phyloP scores from a whole-genome alignment of 2,329 filamentous ascomycete genomes.

The Cercospora citrullina region DNA sequence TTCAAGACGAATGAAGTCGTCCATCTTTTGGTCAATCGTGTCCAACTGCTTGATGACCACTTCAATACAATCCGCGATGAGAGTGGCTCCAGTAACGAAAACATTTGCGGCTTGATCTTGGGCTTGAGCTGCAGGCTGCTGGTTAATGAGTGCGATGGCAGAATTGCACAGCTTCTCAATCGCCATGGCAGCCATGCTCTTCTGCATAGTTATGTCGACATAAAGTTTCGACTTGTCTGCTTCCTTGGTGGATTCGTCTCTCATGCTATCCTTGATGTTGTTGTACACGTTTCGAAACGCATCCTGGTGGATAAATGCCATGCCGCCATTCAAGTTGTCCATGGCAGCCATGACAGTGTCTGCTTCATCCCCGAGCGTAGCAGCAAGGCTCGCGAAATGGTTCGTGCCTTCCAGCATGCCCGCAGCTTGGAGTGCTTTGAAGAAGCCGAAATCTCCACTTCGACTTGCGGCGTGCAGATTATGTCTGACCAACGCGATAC shows the following conservation, averaged over 20 bases:
- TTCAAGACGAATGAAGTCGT: constrained; percentile 50
- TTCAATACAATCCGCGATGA: constrained; percentile 49
- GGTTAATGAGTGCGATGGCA: constrained; percentile 46
- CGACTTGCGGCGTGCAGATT: constrained; percentile 47
- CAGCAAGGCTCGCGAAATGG: constrained; percentile 46
- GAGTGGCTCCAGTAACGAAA: constrained; percentile 48
- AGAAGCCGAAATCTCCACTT: constrained; percentile 50
- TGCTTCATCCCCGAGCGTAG: constrained; percentile 45
- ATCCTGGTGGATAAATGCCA: constrained; percentile 50
- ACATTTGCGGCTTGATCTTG: constrained; percentile 48
- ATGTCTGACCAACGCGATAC: constrained; percentile 48
- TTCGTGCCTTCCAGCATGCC: constrained; percentile 48
- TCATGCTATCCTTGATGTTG: constrained; percentile 41
- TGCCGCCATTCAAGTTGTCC: constrained; percentile 49
- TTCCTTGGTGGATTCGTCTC: constrained; percentile 35
- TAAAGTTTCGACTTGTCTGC: constrained; percentile 41
- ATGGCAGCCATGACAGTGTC: constrained; percentile 47
- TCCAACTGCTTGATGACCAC: constrained; percentile 46
- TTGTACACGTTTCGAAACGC: constrained; percentile 51
- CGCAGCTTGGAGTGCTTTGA: constrained; percentile 49
- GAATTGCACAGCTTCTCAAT: constrained; percentile 51
- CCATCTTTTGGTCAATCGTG: constrained; percentile 42
- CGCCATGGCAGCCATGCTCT: constrained; percentile 48
- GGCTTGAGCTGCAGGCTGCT: constrained; percentile 40
- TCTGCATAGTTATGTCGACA: constrained; percentile 48